Base-by-base conservation (phyloP, 805 yeast genomes). In the Wickerhamomyces alni region DNA sequence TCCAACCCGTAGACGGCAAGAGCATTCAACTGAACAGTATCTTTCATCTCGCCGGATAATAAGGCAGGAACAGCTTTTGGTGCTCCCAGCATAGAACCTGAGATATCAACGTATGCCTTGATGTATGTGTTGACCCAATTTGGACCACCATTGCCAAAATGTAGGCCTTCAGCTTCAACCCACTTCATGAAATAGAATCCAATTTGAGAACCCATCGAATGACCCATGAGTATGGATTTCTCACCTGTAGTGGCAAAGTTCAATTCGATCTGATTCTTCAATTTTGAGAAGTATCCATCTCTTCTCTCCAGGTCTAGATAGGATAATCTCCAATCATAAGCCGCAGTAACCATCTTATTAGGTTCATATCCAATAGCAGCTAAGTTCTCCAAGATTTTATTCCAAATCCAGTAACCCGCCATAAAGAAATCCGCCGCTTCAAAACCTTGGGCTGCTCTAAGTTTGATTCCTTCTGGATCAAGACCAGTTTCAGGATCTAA, bases 351-450 rank as follows among this genome's bases (percentile, higher is more conserved):
- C 97, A 93, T 88, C 52, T 75, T 86, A 50, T 87, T 82, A 2
- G 96, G 91, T 35, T 87, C 95, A 62, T 93, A 93, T 0, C 97
- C 96, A 44, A 93, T 76, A 1, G 87, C 97, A 3, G 96, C 95
- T 48, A 93, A 66, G 54, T 93, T 93, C 61, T 91, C 96, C n/a
- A 93, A 69, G 38, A 93, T 77, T 58, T 93, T 93, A 58, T 87
- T 87, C 99, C 99, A 93, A 53, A 93, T 87, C 99, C 99, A 93
- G 61, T 93, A 93, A 0, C 99, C 99, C 4, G 97, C 86, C 61
- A 93, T 80, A 55, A 93, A 93, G 62, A 87, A 93, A 62, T 93
- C 99, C 1, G 96, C 93, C 1, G 96, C 93, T 52, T 89, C 97
- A 59, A 93, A 86, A 0, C 99, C 99, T 58, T 86, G 95, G 1